These are phyloP conservation scores for Aureobasidium sp. DNA, from an alignment of 2,329 filamentous ascomycete species.

Conservation along the genomic window DNA sequence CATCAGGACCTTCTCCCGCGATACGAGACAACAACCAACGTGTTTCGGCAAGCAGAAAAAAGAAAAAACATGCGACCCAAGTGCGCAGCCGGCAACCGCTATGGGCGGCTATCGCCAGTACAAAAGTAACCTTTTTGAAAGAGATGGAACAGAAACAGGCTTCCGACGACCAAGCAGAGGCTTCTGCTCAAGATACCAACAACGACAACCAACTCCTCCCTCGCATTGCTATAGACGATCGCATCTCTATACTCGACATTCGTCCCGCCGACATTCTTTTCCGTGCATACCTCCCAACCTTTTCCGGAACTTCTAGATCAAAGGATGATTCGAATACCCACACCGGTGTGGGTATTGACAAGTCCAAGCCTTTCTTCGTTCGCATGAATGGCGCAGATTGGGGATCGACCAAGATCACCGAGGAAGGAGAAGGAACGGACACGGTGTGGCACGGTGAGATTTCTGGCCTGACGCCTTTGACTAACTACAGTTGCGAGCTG, in stretches of 20 bases:
- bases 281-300: conserved; percentile 32
- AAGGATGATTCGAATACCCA: conserved; percentile 35
- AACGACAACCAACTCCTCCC: conserved; percentile 6
- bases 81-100: conserved; percentile 85
- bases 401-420: conserved; percentile 65
- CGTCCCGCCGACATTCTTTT: conserved; percentile 72
- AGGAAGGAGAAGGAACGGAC: conserved; percentile 39
- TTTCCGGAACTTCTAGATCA: conserved; percentile 22
- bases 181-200: conserved; percentile 48
- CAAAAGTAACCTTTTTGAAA: conserved; percentile 93
- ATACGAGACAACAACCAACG: conserved; percentile 50
- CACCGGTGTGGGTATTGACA: conserved; percentile 49
- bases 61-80: conserved; percentile 83
- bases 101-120: conserved; percentile 90
- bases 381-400: conserved; percentile 71
- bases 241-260: conserved; percentile 77
- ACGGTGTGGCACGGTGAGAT: conserved; percentile 60
- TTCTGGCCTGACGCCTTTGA: conserved; percentile 61
- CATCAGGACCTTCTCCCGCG: conserved; percentile 45
- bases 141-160: conserved; percentile 67
- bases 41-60: conserved; percentile 64
- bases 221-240: conserved; percentile 42
- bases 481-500: conserved; percentile 74
- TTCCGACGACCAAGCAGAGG: conserved; percentile 63
- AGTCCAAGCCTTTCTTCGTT: conserved; percentile 69